Evolutionary conservation across 73 alveolate genomes (phyloP).

Genomic region (Diophrys appendiculata): DNA sequence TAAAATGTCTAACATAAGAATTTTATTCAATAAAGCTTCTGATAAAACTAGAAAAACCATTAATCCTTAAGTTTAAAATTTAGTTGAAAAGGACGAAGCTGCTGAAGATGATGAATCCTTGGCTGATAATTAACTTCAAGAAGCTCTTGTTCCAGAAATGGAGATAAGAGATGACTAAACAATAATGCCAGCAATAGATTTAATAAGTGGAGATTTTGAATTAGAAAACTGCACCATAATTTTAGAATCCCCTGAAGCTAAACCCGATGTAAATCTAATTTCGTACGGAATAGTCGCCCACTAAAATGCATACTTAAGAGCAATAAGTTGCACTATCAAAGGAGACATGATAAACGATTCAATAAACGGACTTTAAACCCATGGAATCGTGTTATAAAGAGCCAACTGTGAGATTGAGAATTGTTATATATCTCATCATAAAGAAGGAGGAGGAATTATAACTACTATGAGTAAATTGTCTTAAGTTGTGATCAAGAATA

Average conservation of each 20-base stretch:
- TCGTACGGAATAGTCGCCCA: background rate
- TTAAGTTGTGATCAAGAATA: background rate
- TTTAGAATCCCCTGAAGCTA: background rate
- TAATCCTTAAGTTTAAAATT: no score
- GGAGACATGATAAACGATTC: background rate
- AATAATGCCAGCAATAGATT: background rate
- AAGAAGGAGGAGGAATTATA: constrained; percentile 52
- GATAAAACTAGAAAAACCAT: background rate
- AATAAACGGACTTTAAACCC: background rate
- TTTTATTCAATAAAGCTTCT: constrained; percentile 43
- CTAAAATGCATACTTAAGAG: background rate
- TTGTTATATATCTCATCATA: constrained; percentile 47
- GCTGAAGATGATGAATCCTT: background rate
- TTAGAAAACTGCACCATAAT: background rate
- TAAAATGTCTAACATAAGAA: constrained; percentile 30
- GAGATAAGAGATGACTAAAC: no score
- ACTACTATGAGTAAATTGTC: constrained; percentile 9
- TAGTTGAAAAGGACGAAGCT: background rate
- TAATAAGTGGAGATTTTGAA: background rate
- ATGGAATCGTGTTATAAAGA: background rate
- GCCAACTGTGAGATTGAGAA: background rate
- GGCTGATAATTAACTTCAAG: no score
- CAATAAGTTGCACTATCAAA: background rate
- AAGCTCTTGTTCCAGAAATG: no score
- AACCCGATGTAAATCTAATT: background rate